phyloP scores from a whole-genome alignment of 2,329 filamentous ascomycete species.

The Penicillium paneum region DNA sequence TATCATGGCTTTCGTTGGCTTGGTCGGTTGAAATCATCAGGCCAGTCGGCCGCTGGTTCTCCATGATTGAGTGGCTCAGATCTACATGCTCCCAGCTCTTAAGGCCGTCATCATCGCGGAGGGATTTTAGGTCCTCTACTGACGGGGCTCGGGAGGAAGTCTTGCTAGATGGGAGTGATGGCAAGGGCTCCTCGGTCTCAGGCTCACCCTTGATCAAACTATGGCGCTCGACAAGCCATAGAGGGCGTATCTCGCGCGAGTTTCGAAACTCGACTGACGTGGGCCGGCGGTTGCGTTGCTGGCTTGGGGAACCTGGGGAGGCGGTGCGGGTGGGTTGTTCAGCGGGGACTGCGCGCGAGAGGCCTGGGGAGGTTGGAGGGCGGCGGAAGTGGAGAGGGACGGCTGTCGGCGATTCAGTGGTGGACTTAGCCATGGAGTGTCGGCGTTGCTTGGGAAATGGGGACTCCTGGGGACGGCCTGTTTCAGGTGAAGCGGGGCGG shows the following conservation, averaged over 20 bases:
- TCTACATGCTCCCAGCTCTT: constrained; percentile 32
- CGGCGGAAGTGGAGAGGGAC: constrained; percentile 57
- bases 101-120: constrained; percentile 27
- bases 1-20: constrained; percentile 29
- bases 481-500: constrained; percentile 34
- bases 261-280: constrained; percentile 53
- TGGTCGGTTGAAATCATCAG: constrained; percentile 36
- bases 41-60: constrained; percentile 26
- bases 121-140: constrained; percentile 39
- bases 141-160: constrained; percentile 49
- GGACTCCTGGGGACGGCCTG: constrained; percentile 9
- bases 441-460: constrained; percentile 23
- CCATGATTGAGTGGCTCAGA: constrained; percentile 23
- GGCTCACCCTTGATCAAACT: constrained; percentile 41
- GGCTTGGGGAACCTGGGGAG: constrained; percentile 44
- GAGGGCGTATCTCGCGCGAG: constrained; percentile 68
- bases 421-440: constrained; percentile 29
- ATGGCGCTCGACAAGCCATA: constrained; percentile 74
- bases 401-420: constrained; percentile 50
- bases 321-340: constrained; percentile 33
- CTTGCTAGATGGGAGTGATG: constrained; percentile 52
- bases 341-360: constrained; percentile 42
- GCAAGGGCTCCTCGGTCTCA: constrained; percentile 43
- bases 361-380: constrained; percentile 47
- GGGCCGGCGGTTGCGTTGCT: constrained; percentile 45